A percentile compares a stretch with the other conserved stretches of the same genome.
Conservation (phyloP, 2,329 filamentous ascomycete genomes). For the Colletotrichum spinosum region DNA sequence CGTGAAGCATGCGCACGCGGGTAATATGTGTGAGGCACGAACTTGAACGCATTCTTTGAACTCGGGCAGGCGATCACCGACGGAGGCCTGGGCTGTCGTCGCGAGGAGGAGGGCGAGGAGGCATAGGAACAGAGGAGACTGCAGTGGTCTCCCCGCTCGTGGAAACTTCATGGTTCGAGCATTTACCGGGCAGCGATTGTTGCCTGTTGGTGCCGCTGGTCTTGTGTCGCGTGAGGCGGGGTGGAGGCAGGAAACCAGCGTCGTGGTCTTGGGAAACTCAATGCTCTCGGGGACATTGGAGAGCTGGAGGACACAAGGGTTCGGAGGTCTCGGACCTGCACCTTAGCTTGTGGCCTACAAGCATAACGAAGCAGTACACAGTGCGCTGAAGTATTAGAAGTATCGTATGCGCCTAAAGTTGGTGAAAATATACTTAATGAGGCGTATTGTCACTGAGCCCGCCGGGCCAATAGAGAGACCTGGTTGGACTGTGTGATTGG, state of each 20-base stretch:
- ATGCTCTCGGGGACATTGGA: too few species aligned
- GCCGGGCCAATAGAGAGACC: too few species aligned
- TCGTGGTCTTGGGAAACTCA: not conserved
- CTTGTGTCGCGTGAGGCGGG: not conserved
- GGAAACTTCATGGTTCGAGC: constrained; percentile 33
- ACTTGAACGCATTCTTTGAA: constrained; percentile 91
- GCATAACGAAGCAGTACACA: constrained; percentile 7
- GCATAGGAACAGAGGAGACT: constrained; percentile 41
- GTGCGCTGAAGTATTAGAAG: not conserved
- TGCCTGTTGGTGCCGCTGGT: not conserved
- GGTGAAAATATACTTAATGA: too few species aligned
- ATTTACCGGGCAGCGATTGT: constrained; percentile 16
- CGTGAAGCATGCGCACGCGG: not conserved
- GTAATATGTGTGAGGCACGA: constrained; percentile 44
- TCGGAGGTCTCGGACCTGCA: constrained; percentile 32
- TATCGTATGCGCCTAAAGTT: too few species aligned
- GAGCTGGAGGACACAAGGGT: constrained; percentile 14
- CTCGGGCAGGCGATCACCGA: constrained; percentile 87
- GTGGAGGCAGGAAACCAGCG: not conserved
- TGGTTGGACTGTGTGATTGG: too few species aligned
- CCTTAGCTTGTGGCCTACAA: constrained; percentile 8
- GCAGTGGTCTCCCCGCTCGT: constrained; percentile 33
- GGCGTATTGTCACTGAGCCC: too few species aligned
- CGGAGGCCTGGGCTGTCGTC: constrained; percentile 71
- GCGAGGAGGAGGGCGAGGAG: constrained; percentile 52